Evolutionary conservation across 306 rosid genomes (phyloP).

Genomic region (Vigna hirtella): DNA sequence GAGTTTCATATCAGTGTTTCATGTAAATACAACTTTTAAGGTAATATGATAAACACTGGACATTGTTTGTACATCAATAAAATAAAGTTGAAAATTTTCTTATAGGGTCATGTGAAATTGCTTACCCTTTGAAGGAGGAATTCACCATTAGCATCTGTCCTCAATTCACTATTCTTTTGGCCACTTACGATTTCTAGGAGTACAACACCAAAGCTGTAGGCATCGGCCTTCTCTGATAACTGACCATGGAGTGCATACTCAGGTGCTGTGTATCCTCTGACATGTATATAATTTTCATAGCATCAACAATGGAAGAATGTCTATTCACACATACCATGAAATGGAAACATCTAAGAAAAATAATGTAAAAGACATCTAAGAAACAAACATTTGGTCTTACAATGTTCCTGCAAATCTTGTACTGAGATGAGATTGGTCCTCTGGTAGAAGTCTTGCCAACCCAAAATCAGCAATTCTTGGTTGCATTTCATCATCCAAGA

Average conservation of each 20-base stretch:
- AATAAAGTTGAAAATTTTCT: background rate
- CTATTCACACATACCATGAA: background rate
- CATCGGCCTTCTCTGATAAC: slow-evolving; percentile 72
- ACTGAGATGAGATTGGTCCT: slow-evolving; percentile 67
- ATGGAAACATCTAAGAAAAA: background rate
- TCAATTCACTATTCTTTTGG: slow-evolving; percentile 58
- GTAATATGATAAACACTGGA: background rate
- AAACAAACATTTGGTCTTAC: slow-evolving; percentile 50
- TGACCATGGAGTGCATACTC: slow-evolving; percentile 83
- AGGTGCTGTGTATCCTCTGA: slow-evolving; percentile 78
- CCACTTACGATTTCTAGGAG: slow-evolving; percentile 74
- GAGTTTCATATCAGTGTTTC: background rate
- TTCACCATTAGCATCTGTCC: slow-evolving; percentile 52
- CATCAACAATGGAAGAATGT: background rate
- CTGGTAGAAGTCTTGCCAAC: slow-evolving; percentile 72
- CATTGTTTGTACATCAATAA: background rate
- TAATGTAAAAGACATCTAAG: background rate
- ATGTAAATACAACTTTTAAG: background rate
- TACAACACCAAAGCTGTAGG: slow-evolving; percentile 77
- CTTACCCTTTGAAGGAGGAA: slow-evolving; percentile 74
- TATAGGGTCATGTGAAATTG: background rate
- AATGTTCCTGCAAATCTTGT: slow-evolving; percentile 81
- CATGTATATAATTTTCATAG: background rate
- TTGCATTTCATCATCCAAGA: slow-evolving; percentile 67
- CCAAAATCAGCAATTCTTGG: slow-evolving; percentile 82